Evolutionary conservation across 2,329 filamentous ascomycete species (phyloP).

Genomic region (Penicillium sclerotigenum): DNA sequence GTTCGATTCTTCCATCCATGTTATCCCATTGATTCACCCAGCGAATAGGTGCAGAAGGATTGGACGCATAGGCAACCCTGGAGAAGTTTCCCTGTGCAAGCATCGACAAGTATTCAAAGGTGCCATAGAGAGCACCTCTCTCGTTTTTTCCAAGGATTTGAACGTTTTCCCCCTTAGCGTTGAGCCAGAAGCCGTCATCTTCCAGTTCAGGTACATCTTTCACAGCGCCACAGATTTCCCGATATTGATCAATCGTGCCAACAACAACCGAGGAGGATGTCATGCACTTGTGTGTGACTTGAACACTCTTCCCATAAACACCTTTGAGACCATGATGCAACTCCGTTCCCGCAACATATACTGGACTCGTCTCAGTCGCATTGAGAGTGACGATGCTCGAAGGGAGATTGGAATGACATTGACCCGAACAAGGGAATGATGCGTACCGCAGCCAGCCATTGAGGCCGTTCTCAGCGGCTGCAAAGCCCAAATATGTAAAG

Average conservation of each 20-base stretch:
- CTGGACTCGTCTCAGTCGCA: conserved; percentile 52
- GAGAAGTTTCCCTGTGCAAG: conserved; percentile 60
- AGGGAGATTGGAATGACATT: conserved; percentile 45
- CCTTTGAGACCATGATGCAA: conserved; percentile 56
- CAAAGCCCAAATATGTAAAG: conserved; percentile 7
- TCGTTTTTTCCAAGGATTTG: conserved; percentile 48
- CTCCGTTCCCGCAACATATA: conserved; percentile 59
- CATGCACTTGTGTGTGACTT: conserved; percentile 29
- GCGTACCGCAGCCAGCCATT: conserved; percentile 65
- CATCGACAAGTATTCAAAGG: conserved; percentile 65
- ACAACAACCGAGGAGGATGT: conserved; percentile 26
- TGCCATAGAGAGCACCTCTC: conserved; percentile 65
- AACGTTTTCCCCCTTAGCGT: conserved; percentile 46
- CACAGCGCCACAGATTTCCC: conserved; percentile 19
- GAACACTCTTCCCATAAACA: conserved; percentile 54
- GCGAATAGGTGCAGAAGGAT: conserved; percentile 59
- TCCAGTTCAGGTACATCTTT: conserved; percentile 27
- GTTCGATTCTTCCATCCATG: conserved; percentile 63
- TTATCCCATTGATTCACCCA: conserved; percentile 77
- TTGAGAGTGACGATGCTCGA: conserved; percentile 55
- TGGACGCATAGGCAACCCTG: conserved; percentile 49
- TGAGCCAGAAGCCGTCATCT: conserved; percentile 58
- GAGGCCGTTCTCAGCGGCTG: conserved; percentile 58
- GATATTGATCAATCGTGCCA: conserved; percentile 34
- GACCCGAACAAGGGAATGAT: conserved; percentile 43